Percentiles rank a stretch among this genome's conserved stretches.
phyloP scores from a whole-genome alignment of 2,329 filamentous ascomycete species.

The Malbranchea zuffiana region DNA sequence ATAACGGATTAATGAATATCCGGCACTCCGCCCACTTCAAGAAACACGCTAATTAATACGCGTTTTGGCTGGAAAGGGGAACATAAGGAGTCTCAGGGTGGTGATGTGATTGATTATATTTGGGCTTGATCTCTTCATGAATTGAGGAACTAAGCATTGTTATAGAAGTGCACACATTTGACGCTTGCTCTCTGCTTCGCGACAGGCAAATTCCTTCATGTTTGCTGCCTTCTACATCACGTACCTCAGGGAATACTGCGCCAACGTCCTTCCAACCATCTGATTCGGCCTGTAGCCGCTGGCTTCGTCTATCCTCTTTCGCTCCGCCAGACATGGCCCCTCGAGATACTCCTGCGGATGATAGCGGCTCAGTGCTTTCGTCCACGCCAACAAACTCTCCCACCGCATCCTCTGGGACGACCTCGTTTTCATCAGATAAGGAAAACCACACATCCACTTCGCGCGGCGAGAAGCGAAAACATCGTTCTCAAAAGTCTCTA shows the following conservation, averaged over 20 bases:
- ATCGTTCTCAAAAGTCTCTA: neutral
- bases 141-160: too few species aligned
- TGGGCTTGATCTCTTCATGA: too few species aligned
- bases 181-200: too few species aligned
- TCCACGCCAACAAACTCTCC: slow-evolving; percentile 10
- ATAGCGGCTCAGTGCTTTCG: slow-evolving; percentile 3
- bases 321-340: neutral
- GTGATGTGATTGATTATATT: neutral
- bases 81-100: too few species aligned
- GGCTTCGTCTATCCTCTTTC: too few species aligned
- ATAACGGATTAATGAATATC: too few species aligned
- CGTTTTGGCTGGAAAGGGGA: too few species aligned
- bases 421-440: slow-evolving; percentile 33
- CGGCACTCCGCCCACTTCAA: too few species aligned
- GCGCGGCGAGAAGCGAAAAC: slow-evolving; percentile 23
- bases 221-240: slow-evolving; percentile 3
- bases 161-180: too few species aligned
- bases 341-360: neutral
- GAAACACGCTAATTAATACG: too few species aligned
- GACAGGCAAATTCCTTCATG: slow-evolving; percentile 1
- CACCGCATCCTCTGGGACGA: slow-evolving; percentile 21
- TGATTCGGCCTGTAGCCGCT: neutral
- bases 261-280: neutral
- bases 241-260: neutral
- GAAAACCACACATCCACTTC: slow-evolving; percentile 31